phyloP scores from a whole-genome alignment of 495 filamentous ascomycete species.

The Symbiotaphrina buchneri region DNA sequence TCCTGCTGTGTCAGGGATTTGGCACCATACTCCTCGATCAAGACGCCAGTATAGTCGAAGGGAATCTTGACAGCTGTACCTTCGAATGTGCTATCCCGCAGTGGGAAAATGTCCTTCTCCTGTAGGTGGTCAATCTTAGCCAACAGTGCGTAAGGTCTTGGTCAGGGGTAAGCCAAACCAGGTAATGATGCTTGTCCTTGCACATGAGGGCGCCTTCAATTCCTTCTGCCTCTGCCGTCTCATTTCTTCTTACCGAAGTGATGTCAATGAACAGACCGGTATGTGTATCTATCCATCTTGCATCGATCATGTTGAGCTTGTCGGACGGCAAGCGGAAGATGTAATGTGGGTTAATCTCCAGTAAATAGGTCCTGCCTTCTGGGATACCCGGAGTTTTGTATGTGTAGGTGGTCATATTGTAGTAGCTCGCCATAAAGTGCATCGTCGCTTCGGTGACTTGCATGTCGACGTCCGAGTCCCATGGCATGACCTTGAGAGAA shows the following conservation, averaged over 20 bases:
- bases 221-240: slow-evolving; percentile 13
- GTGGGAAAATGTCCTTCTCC: slow-evolving; percentile 51
- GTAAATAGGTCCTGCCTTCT: slow-evolving; percentile 24
- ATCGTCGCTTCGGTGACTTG: slow-evolving; percentile 32
- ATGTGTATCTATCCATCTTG: slow-evolving; percentile 34
- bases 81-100: slow-evolving; percentile 60
- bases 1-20: slow-evolving; percentile 37
- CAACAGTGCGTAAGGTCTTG: background rate
- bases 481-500: slow-evolving; percentile 28
- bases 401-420: slow-evolving; percentile 39
- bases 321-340: slow-evolving; percentile 21
- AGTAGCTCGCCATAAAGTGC: slow-evolving; percentile 30
- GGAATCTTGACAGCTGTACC: slow-evolving; percentile 53
- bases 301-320: slow-evolving; percentile 32
- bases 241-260: slow-evolving; percentile 27
- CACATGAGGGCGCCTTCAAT: slow-evolving; percentile 22
- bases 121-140: slow-evolving; percentile 8
- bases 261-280: slow-evolving; percentile 43
- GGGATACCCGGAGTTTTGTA: slow-evolving; percentile 21
- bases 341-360: slow-evolving; percentile 39
- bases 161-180: slow-evolving; percentile 11
- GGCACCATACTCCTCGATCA: slow-evolving; percentile 53
- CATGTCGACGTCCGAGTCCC: slow-evolving; percentile 39
- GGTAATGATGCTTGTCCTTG: slow-evolving; percentile 33
- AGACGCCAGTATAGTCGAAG: slow-evolving; percentile 45